A percentile compares a stretch with the other conserved stretches of the same genome.
phyloP scores from a whole-genome alignment of 192 early-diverging fungal species.

The Coemansia sp. region DNA sequence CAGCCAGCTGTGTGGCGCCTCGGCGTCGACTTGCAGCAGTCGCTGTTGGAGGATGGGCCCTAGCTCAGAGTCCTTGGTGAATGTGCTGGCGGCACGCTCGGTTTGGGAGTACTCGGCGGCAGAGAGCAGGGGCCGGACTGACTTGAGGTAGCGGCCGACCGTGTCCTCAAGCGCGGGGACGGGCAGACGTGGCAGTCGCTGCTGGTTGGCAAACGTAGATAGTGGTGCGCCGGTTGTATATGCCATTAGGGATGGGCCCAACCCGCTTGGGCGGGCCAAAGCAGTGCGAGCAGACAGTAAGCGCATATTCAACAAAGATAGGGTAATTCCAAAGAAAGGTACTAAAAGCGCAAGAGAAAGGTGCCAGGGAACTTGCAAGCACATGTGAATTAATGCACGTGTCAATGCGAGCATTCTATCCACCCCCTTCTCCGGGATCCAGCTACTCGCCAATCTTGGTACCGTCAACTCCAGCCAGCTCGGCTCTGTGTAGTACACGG shows the following conservation, averaged over 20 bases:
- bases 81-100: constrained; percentile 66
- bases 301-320: neutral
- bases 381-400: neutral
- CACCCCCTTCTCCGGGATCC: neutral
- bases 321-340: neutral
- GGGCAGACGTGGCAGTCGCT: constrained; percentile 74
- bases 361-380: neutral
- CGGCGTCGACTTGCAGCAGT: constrained; percentile 65
- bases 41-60: constrained; percentile 75
- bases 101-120: constrained; percentile 60
- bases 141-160: constrained; percentile 72
- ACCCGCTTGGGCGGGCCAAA: neutral
- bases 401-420: neutral
- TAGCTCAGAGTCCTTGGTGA: constrained; percentile 64
- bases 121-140: constrained; percentile 65
- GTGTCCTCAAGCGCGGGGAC: constrained; percentile 81
- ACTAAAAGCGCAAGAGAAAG: neutral
- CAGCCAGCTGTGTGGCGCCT: constrained; percentile 78
- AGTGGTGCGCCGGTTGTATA: neutral
- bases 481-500: constrained; percentile 64
- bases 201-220: constrained; percentile 67
- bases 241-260: neutral
- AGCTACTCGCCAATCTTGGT: neutral
- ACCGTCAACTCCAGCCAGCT: constrained; percentile 55
- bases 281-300: constrained; percentile 2